phyloP scores from a whole-genome alignment of 2,329 filamentous ascomycete species.

The Huntiella omanensis region DNA sequence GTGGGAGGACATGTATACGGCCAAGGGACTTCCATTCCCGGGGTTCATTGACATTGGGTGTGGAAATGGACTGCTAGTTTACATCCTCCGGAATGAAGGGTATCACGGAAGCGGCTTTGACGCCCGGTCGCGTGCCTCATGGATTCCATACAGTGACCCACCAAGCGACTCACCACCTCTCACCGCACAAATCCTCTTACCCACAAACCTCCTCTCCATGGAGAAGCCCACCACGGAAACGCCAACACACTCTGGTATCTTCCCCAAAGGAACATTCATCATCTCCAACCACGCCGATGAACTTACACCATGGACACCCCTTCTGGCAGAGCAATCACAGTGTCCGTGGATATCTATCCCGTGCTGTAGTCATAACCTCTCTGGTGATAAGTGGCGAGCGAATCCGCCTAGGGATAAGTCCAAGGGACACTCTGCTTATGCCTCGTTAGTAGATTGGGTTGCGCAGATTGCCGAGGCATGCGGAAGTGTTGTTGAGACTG shows the following conservation, averaged over 20 bases:
- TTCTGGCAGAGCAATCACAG: conserved; percentile 56
- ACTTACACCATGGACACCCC: conserved; percentile 85
- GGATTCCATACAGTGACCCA: conserved; percentile 44
- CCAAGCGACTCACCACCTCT: conserved; percentile 15
- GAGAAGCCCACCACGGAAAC: conserved; percentile 12
- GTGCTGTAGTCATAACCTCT: conserved; percentile 80
- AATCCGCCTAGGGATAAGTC: conserved; percentile 30
- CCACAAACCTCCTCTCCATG: conserved; percentile 15
- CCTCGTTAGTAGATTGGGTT: conserved; percentile 66
- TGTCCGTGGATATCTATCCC: conserved; percentile 85
- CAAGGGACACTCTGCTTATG: conserved; percentile 45
- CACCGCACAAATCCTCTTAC: conserved; percentile 30
- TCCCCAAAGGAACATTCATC: conserved; percentile 64
- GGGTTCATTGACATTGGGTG: conserved; percentile 95
- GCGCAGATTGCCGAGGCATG: conserved; percentile 48
- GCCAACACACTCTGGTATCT: conserved; percentile 37
- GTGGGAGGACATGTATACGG: conserved; percentile 66
- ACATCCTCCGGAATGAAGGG: conserved; percentile 64
- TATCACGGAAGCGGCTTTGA: conserved; percentile 84
- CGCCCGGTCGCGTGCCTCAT: conserved; percentile 68
- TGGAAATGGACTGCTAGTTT: conserved; percentile 78
- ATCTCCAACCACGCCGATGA: conserved; percentile 96
- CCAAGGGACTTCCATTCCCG: conserved; percentile 34
- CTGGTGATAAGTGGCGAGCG: conserved; percentile 56
- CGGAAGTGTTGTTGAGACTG: conserved; percentile 60